Evolutionary conservation across 129 eudicot species (phyloP).

Genomic region (Solidago caesia): DNA sequence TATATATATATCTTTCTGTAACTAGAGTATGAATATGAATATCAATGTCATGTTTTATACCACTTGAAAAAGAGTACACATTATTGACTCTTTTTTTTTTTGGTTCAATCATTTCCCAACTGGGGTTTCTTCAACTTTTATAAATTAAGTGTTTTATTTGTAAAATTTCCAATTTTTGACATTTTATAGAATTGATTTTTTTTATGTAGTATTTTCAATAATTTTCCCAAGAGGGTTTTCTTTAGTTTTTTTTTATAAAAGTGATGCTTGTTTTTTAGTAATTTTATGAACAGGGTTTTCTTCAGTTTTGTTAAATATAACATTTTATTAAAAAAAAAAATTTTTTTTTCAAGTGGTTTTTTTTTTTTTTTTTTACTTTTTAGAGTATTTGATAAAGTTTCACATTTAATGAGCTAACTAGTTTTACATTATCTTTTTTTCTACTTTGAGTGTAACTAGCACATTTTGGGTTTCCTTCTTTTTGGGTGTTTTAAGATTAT

Average conservation of each 20-base stretch:
- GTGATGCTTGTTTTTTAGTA: background rate
- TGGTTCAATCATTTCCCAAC: background rate
- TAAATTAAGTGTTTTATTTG: background rate
- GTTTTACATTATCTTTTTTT: background rate
- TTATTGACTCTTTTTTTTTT: background rate
- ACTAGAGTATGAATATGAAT: background rate
- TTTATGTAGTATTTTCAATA: background rate
- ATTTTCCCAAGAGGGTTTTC: background rate
- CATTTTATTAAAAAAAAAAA: no score
- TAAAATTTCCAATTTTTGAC: background rate
- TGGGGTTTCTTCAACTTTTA: slow-evolving; percentile 11
- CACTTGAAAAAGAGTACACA: slow-evolving; percentile 6
- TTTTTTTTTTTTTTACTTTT: background rate
- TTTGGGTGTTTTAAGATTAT: slow-evolving; percentile 17
- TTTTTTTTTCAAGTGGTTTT: no score
- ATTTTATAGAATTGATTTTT: background rate
- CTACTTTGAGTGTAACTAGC: background rate
- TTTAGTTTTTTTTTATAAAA: background rate
- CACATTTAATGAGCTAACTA: background rate
- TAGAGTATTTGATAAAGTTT: background rate
- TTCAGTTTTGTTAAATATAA: background rate
- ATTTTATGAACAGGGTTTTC: background rate
- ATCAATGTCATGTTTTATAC: background rate
- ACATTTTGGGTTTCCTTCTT: slow-evolving; percentile 17
- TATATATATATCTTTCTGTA: slow-evolving; percentile 5